Evolutionary conservation across 257 asterid genomes (phyloP).

Genomic region (Orobanche coerulescens): DNA sequence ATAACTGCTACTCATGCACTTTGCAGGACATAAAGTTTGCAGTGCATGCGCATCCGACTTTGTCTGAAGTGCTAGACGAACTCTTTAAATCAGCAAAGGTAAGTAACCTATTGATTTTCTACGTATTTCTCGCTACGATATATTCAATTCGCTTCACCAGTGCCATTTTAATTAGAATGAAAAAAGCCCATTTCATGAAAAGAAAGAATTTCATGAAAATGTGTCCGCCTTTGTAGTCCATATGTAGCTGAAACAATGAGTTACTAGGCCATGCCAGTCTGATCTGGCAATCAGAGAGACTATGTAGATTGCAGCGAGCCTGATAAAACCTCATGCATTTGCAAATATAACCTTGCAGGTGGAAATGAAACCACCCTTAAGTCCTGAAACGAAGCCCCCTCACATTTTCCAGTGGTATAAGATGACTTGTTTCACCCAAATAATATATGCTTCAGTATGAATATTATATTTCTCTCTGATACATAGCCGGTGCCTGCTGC

Average conservation of each 20-base stretch:
- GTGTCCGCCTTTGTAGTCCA: not conserved
- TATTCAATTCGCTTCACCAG: conserved; percentile 1
- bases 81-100: conserved; percentile 89
- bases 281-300: conserved; percentile 4
- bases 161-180: not conserved
- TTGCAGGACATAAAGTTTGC: conserved; percentile 76
- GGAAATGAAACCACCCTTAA: conserved; percentile 48
- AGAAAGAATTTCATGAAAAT: too few species aligned
- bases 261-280: conserved; percentile 18
- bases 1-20: conserved; percentile 23
- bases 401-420: conserved; percentile 54
- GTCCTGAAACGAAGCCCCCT: conserved; percentile 57
- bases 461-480: not conserved
- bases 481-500: not conserved
- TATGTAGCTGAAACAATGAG: conserved; percentile 2
- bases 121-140: not conserved
- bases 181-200: not conserved
- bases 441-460: conserved; percentile 13
- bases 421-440: conserved; percentile 27
- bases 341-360: conserved; percentile 40
- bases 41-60: conserved; percentile 96
- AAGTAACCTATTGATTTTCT: conserved; percentile 4
- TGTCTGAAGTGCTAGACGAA: conserved; percentile 90
- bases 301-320: conserved; percentile 25
- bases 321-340: conserved; percentile 29